phyloP scores from a whole-genome alignment of 257 asterid genomes.

The Linaria vulgaris region DNA sequence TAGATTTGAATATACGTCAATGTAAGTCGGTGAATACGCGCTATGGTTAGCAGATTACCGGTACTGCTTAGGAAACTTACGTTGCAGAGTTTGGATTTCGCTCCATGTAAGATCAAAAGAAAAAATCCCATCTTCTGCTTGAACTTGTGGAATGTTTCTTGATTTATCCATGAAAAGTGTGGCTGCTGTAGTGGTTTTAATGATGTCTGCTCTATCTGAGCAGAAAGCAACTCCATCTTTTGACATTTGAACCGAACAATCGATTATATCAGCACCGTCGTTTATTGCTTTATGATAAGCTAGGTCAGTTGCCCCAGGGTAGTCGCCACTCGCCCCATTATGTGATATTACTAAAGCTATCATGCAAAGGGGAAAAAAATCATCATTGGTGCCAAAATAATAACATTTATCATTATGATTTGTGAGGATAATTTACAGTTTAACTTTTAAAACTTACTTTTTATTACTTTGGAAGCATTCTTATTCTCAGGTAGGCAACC shows the following conservation, averaged over 20 bases:
- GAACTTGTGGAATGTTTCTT: slow-evolving; percentile 53
- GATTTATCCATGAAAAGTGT: slow-evolving; percentile 49
- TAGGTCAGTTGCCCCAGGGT: slow-evolving; percentile 75
- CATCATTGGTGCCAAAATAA: neutral
- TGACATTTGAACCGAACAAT: slow-evolving; percentile 85
- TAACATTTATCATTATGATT: neutral
- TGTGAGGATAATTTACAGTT: neutral
- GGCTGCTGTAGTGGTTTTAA: slow-evolving; percentile 76
- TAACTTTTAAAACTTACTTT: slow-evolving; percentile 51
- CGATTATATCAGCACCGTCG: slow-evolving; percentile 84
- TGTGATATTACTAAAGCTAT: slow-evolving; percentile 66
- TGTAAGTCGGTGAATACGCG: slow-evolving; percentile 24
- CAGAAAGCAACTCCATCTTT: slow-evolving; percentile 88
- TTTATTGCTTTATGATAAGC: slow-evolving; percentile 87
- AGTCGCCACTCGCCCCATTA: slow-evolving; percentile 92
- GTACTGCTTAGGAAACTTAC: slow-evolving; percentile 36
- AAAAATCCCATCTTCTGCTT: slow-evolving; percentile 63
- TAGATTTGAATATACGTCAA: slow-evolving; percentile 3
- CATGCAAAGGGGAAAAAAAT: neutral
- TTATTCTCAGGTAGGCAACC: slow-evolving; percentile 62
- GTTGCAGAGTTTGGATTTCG: slow-evolving; percentile 64
- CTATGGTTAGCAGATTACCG: no score
- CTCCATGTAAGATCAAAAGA: slow-evolving; percentile 83
- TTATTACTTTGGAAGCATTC: slow-evolving; percentile 48
- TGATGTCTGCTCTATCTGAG: slow-evolving; percentile 67